phyloP scores from a whole-genome alignment of 2,329 filamentous ascomycete species.

The Aureobasidium sp. region DNA sequence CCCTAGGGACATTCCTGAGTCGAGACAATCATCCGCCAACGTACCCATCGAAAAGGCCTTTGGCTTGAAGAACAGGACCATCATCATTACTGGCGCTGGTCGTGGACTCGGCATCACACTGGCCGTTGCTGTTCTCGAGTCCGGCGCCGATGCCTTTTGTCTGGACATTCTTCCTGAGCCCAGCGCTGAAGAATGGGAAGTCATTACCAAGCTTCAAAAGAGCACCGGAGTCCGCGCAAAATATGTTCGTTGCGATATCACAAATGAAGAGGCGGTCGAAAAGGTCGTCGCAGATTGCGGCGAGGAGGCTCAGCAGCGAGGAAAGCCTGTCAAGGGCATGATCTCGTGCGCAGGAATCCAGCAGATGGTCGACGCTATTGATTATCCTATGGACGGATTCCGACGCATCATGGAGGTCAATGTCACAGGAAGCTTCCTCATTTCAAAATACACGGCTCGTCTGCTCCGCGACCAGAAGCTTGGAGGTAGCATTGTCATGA shows the following conservation, averaged over 20 bases:
- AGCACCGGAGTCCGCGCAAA: slow-evolving; percentile 55
- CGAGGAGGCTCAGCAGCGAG: slow-evolving; percentile 32
- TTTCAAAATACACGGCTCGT: slow-evolving; percentile 31
- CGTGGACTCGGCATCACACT: slow-evolving; percentile 62
- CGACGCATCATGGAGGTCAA: slow-evolving; percentile 33
- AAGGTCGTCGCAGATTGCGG: slow-evolving; percentile 30
- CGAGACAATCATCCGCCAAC: slow-evolving; percentile 21
- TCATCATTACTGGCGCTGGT: slow-evolving; percentile 63
- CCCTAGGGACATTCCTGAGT: slow-evolving; percentile 22
- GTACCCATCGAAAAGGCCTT: slow-evolving; percentile 17
- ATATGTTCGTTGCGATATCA: slow-evolving; percentile 32
- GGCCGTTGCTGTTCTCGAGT: slow-evolving; percentile 59
- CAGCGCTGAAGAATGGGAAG: slow-evolving; percentile 31
- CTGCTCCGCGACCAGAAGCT: slow-evolving; percentile 30
- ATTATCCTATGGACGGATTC: slow-evolving; percentile 30
- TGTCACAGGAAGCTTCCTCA: slow-evolving; percentile 33
- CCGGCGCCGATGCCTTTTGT: slow-evolving; percentile 49
- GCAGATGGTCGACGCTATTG: slow-evolving; percentile 29
- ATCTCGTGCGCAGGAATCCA: slow-evolving; percentile 37
- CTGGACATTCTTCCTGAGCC: slow-evolving; percentile 56
- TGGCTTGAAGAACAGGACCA: slow-evolving; percentile 57
- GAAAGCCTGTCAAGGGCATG: slow-evolving; percentile 39
- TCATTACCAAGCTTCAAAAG: slow-evolving; percentile 31
- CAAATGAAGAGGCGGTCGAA: slow-evolving; percentile 32
- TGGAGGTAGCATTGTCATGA: slow-evolving; percentile 24